Base-by-base conservation (phyloP, 2,329 filamentous ascomycete species). In the Aureobasidium musti region DNA sequence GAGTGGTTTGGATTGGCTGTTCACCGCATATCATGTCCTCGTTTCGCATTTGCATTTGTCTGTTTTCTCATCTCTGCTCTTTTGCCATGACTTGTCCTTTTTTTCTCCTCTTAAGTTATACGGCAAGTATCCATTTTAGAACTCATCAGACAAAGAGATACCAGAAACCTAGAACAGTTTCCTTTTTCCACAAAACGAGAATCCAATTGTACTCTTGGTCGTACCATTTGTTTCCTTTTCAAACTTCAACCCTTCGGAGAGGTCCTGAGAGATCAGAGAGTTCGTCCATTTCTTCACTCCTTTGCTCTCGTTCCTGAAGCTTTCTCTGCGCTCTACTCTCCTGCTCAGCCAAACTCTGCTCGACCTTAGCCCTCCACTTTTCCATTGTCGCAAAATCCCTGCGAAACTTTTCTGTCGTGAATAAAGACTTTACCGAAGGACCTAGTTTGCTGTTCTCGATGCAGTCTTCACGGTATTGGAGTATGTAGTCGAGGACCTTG, bases 401-500 rank as follows among this genome's bases (percentile, higher is more conserved):
- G 13, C 50, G 66, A 59, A 74, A 76, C 28, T 73, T 68, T n/a
- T 80, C 78, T 71, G 78, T 77, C 1, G 67, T 68, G 67, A 76
- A 76, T 8, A 80, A 70, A 21, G 73, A 69, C 53, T 73, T 69
- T 45, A 76, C 28, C 17, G 53, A 33, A 0, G 37, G 17, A 3
- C 66, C 66, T 26, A 52, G 60, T 6, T 67, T 49, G 0, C 77
- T 77, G 5, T 66, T 66, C 8, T 63, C 56, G 7, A 73, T 74
- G 33, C 35, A 19, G 3, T 33, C 70, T 64, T 1, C 70, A 50
- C 37, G 70, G 70, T 78, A 72, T 11, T 67, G 65, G 10, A 77
- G 68, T 6, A 82, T 77, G 2, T 66, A 63, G 17, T 77, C 72
- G 0, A 83, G 69, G 5, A 82, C 54, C 1, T 70, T 67, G 14